Percentiles rank a stretch among this genome's conserved stretches.
These are phyloP conservation scores for Paxillus involutus DNA, from an alignment of 768 basidiomycete genomes.

Conservation along the genomic window DNA sequence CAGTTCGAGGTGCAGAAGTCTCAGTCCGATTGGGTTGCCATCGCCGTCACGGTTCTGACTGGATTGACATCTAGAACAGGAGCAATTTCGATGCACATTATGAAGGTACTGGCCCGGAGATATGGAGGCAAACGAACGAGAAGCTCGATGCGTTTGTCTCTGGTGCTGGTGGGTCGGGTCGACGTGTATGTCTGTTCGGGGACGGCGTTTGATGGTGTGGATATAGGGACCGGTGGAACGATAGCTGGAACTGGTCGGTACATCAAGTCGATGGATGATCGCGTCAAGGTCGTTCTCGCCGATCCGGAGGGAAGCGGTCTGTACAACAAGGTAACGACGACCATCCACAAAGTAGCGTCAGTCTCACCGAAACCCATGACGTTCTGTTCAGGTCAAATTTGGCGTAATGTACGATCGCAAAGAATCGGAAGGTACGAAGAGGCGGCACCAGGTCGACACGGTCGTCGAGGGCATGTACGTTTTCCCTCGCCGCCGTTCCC, in stretches of 20 bases:
- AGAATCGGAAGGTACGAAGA: conserved; percentile 90
- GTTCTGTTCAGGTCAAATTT: conserved; percentile 63
- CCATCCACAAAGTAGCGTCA: not conserved
- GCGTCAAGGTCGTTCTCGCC: conserved; percentile 69
- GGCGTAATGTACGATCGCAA: conserved; percentile 95
- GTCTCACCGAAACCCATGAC: not conserved
- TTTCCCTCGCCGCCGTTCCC: conserved; percentile 7
- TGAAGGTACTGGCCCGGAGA: conserved; percentile 89
- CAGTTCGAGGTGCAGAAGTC: conserved; percentile 73
- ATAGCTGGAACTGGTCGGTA: conserved; percentile 82
- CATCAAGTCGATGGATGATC: conserved; percentile 72
- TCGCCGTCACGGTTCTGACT: not conserved
- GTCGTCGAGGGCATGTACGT: conserved; percentile 89
- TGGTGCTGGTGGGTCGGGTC: conserved; percentile 66
- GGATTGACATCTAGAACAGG: conserved; percentile 54
- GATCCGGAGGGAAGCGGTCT: conserved; percentile 96
- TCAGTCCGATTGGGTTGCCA: not conserved
- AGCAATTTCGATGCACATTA: conserved; percentile 92
- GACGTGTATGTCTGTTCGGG: not conserved
- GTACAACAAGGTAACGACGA: conserved; percentile 74
- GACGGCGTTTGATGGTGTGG: not conserved
- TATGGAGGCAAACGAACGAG: conserved; percentile 91
- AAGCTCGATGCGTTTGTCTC: conserved; percentile 80
- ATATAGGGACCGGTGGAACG: conserved; percentile 90
- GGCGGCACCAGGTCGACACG: conserved; percentile 94